Conservation (phyloP, 441 rosid genomes). For the Kokia cookei region DNA sequence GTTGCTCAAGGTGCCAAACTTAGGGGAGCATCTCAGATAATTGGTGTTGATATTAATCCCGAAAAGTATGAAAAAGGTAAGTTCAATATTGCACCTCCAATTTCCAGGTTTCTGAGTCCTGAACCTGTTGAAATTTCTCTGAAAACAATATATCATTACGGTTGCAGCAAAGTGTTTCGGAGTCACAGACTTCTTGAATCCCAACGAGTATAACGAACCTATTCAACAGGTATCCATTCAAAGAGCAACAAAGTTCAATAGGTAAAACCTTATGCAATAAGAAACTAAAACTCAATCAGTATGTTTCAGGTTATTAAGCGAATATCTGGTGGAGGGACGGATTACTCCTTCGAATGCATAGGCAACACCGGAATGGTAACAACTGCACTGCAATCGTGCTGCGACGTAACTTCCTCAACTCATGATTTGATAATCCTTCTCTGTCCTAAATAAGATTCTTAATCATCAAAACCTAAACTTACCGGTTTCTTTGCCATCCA, state of each 20-base stretch:
- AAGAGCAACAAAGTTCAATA: neutral
- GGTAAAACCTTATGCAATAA: neutral
- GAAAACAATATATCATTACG: constrained; percentile 1
- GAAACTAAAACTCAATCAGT: neutral
- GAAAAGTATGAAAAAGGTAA: constrained; percentile 66
- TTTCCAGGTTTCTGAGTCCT: neutral
- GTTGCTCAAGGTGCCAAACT: constrained; percentile 92
- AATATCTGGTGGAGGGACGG: constrained; percentile 83
- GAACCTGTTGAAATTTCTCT: neutral
- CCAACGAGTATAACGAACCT: constrained; percentile 62
- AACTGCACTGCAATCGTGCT: constrained; percentile 82
- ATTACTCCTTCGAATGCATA: constrained; percentile 80
- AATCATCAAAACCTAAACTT: neutral
- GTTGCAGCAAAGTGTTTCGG: constrained; percentile 82
- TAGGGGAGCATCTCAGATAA: constrained; percentile 77
- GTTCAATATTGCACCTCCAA: neutral
- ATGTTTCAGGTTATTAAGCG: constrained; percentile 60
- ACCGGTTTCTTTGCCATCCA: constrained; percentile 1
- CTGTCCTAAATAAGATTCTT: neutral
- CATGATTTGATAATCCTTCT: neutral
- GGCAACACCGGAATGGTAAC: constrained; percentile 72
- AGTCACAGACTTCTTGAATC: constrained; percentile 65
- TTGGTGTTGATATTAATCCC: constrained; percentile 81
- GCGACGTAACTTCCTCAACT: constrained; percentile 47
- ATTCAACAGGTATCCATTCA: constrained; percentile 59